phyloP scores from a whole-genome alignment of 1,139 yeast genomes.

The Suhomyces wounanorum region DNA sequence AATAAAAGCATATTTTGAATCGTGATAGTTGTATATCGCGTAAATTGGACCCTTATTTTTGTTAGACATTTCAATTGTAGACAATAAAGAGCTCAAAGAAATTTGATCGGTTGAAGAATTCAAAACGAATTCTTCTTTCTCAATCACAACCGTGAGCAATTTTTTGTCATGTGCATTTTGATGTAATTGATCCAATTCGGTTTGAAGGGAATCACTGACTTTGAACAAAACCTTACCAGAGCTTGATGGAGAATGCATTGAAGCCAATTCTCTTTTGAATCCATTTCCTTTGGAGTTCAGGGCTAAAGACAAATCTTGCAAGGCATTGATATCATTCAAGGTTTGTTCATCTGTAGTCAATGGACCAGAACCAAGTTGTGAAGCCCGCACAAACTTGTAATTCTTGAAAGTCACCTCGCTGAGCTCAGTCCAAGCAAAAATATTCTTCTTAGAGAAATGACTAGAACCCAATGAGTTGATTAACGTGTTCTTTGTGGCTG shows the following conservation, averaged over 20 bases:
- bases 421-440: constrained; percentile 56
- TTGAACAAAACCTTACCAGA: constrained; percentile 29
- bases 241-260: constrained; percentile 30
- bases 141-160: constrained; percentile 37
- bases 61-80: constrained; percentile 19
- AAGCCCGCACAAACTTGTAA: constrained; percentile 36
- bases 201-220: constrained; percentile 27
- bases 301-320: constrained; percentile 34
- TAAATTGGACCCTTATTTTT: constrained; percentile 46
- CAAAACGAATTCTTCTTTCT: constrained; percentile 34
- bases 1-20: constrained; percentile 53
- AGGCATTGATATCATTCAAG: constrained; percentile 46
- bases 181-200: constrained; percentile 24
- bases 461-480: constrained; percentile 71
- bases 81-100: constrained; percentile 24
- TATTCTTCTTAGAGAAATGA: constrained; percentile 52
- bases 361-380: constrained; percentile 44
- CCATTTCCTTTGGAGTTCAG: constrained; percentile 19
- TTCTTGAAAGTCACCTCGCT: constrained; percentile 60
- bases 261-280: constrained; percentile 36
- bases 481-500: constrained; percentile 80
- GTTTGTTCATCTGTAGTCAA: constrained; percentile 64
- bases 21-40: constrained; percentile 50
- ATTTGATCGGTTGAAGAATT: constrained; percentile 20
- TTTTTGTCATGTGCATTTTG: constrained; percentile 15